A percentile compares a stretch with the other conserved stretches of the same genome.
Conservation (phyloP, 1,284 basidiomycete genomes). For the Cutaneotrichosporon daszewskae region DNA sequence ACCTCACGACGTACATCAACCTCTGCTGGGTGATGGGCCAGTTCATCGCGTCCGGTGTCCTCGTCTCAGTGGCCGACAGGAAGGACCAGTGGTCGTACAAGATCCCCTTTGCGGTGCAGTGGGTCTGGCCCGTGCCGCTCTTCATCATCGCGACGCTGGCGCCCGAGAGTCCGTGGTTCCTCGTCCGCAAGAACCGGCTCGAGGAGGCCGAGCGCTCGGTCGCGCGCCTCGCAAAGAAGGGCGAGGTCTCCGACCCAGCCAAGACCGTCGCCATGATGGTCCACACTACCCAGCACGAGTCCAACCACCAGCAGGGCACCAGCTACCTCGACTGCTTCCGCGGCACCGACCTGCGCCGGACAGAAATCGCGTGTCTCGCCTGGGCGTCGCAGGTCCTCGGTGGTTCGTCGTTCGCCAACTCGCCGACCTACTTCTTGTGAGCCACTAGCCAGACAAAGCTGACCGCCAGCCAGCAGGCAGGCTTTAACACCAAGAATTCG, state of each 20-base stretch:
- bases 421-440: conserved; percentile 25
- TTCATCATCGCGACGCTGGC: conserved; percentile 21
- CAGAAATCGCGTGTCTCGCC: conserved; percentile 12
- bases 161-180: conserved; percentile 31
- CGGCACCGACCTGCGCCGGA: conserved; percentile 20
- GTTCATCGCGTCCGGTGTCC: conserved; percentile 17
- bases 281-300: conserved; percentile 30
- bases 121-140: conserved; percentile 42
- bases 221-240: conserved; percentile 16
- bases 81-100: conserved; percentile 21
- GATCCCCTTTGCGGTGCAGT: conserved; percentile 47
- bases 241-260: conserved; percentile 21
- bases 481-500: conserved; percentile 7
- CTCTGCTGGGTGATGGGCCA: conserved; percentile 51
- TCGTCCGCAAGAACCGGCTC: conserved; percentile 23
- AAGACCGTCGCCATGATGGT: conserved; percentile 33
- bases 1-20: conserved; percentile 46
- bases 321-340: conserved; percentile 33
- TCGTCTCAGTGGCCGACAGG: conserved; percentile 26
- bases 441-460: too few species aligned
- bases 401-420: conserved; percentile 20
- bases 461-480: conserved; percentile 17
- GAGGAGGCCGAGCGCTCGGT: conserved; percentile 21
- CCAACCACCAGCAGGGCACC: conserved; percentile 16
- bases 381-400: conserved; percentile 23